These are phyloP conservation scores for Purpureocillium takamizusanense DNA, from an alignment of 2,329 filamentous ascomycete species.

Conservation along the genomic window DNA sequence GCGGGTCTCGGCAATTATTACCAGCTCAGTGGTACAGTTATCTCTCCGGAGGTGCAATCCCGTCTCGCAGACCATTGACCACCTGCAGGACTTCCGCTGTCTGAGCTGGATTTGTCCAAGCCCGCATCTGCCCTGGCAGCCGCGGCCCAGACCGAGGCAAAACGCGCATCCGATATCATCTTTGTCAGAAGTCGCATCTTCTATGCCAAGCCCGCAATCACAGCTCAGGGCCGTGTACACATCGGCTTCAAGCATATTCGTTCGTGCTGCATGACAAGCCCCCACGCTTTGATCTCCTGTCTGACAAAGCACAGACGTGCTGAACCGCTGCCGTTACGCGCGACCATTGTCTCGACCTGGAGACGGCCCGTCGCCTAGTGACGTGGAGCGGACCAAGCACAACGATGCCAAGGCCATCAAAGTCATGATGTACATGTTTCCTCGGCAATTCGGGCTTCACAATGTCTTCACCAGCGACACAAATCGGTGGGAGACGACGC, in stretches of 20 bases:
- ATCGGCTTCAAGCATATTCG: constrained; percentile 76
- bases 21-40: constrained; percentile 62
- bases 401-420: constrained; percentile 48
- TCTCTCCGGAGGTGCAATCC: not conserved
- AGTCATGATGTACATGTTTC: constrained; percentile 89
- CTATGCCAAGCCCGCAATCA: constrained; percentile 68
- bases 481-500: constrained; percentile 55
- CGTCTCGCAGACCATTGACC: constrained; percentile 4
- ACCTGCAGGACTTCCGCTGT: constrained; percentile 37
- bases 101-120: constrained; percentile 26
- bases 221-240: constrained; percentile 54
- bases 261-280: too few relatives aligned
- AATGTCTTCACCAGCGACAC: constrained; percentile 78
- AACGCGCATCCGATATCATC: constrained; percentile 48
- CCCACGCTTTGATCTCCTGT: too few relatives aligned
- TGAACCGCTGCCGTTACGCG: constrained; percentile 56
- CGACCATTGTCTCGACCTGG: not conserved
- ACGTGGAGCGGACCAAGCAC: not conserved
- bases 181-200: constrained; percentile 80
- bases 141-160: constrained; percentile 10
- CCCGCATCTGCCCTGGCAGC: too few relatives aligned
- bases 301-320: constrained; percentile 50
- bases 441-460: constrained; percentile 78
- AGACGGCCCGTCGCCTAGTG: not conserved
- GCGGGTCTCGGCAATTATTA: constrained; percentile 56